Base-by-base conservation (phyloP, 768 basidiomycete genomes). In the Hydnum rufescens region DNA sequence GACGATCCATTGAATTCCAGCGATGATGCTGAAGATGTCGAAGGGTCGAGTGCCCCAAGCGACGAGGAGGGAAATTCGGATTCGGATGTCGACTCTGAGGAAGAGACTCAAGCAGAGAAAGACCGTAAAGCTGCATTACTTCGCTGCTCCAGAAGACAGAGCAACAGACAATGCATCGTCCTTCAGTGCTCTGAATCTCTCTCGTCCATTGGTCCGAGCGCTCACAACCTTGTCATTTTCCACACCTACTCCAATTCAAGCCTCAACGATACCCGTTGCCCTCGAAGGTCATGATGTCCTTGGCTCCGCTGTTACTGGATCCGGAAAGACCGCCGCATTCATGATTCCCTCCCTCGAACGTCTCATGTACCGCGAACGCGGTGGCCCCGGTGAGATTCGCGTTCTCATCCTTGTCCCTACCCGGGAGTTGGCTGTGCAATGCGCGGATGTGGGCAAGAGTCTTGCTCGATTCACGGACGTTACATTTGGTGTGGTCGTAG, bases 251-350 rank as follows among this genome's bases (percentile, higher is more conserved):
- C 95, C 95, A 1, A 97, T 99, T 49, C 95, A 99, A 66, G 78
- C 85, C 2, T 80, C 85, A 42, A 82, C 92, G 8, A 87, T 99
- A 52, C 95, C 95, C 18, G 79, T 90, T 42, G 93, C 90, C 23
- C 74, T 99, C 19, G 64, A 92, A 23, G 95, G 95, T 49, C 90
- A 95, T 62, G 95, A 99, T 63, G 75, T 99, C 32, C 90, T 99
- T 51, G 95, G 93, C 30, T 82, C 77, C 54, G 93, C 95, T 19
- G 86, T 93, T 18, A 99, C 95, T 18, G 95, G 95, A 55, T 95
- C 90, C 3, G 95, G 95, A 55, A 99, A 99, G 70, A 99, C 95
- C 1, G 93, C 89, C 5, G 95, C 95, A 1, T 99, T 97, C 67
- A 81, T 83, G 61, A 79, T 97, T 54, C 95, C 95, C 36, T 82